Conservation (phyloP, 495 filamentous ascomycete genomes). For the Annulohypoxylon stygium region DNA sequence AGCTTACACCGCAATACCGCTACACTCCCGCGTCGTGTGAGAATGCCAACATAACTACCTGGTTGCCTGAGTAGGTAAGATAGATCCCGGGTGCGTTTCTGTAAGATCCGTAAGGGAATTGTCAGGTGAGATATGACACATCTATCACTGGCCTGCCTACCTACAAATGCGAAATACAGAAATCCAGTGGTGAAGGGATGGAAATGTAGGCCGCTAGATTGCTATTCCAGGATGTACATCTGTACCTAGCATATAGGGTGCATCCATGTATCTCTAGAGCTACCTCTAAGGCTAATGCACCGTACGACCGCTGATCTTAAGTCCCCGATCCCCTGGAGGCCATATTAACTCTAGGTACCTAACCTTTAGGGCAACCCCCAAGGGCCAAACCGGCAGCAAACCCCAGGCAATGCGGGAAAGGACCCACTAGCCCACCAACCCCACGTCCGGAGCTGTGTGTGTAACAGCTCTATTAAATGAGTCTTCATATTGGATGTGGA, state of each 20-base stretch:
- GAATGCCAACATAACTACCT: background rate
- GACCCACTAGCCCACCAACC: slow-evolving; percentile 1
- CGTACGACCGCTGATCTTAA: background rate
- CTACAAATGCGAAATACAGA: background rate
- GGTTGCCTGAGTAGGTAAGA: background rate
- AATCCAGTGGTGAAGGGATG: background rate
- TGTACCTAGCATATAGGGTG: background rate
- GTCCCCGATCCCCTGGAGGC: too few relatives aligned
- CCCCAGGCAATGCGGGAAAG: background rate
- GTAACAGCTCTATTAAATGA: too few relatives aligned
- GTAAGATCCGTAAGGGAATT: slow-evolving; percentile 24
- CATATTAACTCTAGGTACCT: too few relatives aligned
- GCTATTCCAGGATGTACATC: background rate
- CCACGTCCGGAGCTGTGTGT: background rate
- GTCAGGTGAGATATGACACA: slow-evolving; percentile 33
- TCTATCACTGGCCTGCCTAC: background rate
- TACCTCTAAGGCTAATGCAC: background rate
- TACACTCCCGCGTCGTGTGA: slow-evolving; percentile 8
- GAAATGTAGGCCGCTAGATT: background rate
- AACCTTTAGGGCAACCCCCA: too few relatives aligned
- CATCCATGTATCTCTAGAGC: background rate
- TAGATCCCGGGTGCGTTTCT: slow-evolving; percentile 24
- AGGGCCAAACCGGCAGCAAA: background rate
- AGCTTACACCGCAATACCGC: slow-evolving; percentile 44
- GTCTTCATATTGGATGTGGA: too few relatives aligned